Conservation (phyloP, 345 rosid genomes). For the Hirschfeldia incana region DNA sequence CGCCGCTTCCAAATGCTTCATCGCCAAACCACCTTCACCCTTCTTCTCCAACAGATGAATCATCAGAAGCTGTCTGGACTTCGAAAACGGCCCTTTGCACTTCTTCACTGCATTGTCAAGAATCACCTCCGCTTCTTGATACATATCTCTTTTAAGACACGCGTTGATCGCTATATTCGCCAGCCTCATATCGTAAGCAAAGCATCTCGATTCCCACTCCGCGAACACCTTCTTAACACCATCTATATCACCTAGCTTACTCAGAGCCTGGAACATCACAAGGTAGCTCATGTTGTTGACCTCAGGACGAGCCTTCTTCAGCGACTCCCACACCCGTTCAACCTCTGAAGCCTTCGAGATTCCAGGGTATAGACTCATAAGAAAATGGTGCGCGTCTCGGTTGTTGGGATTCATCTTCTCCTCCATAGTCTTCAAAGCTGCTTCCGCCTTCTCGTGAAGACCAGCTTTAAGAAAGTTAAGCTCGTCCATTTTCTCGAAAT, state of each 20-base stretch:
- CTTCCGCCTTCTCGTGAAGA: slow-evolving; percentile 61
- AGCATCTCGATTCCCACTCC: slow-evolving; percentile 69
- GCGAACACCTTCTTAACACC: slow-evolving; percentile 51
- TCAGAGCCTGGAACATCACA: slow-evolving; percentile 58
- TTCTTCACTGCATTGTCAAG: slow-evolving; percentile 46
- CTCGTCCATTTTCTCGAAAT: slow-evolving; percentile 60
- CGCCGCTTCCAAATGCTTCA: slow-evolving; percentile 53
- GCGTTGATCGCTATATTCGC: slow-evolving; percentile 49
- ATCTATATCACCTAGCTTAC: slow-evolving; percentile 56
- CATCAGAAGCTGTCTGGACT: slow-evolving; percentile 59
- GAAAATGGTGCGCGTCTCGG: slow-evolving; percentile 68
- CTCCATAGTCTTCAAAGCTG: slow-evolving; percentile 62
- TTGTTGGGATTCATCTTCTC: slow-evolving; percentile 41
- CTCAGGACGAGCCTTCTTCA: slow-evolving; percentile 47
- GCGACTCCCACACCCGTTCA: slow-evolving; percentile 55
- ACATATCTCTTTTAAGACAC: slow-evolving; percentile 53
- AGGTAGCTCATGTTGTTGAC: slow-evolving; percentile 57
- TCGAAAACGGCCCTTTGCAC: slow-evolving; percentile 40
- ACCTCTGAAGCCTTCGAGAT: slow-evolving; percentile 56
- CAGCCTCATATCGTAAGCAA: slow-evolving; percentile 61
- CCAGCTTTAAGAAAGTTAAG: slow-evolving; percentile 52
- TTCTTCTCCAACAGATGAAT: slow-evolving; percentile 53
- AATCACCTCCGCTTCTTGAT: slow-evolving; percentile 52
- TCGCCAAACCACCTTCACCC: slow-evolving; percentile 44
- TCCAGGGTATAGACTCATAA: slow-evolving; percentile 64